Conservation (phyloP, 352 stramenopile species). For the Phytophthora pisi region DNA sequence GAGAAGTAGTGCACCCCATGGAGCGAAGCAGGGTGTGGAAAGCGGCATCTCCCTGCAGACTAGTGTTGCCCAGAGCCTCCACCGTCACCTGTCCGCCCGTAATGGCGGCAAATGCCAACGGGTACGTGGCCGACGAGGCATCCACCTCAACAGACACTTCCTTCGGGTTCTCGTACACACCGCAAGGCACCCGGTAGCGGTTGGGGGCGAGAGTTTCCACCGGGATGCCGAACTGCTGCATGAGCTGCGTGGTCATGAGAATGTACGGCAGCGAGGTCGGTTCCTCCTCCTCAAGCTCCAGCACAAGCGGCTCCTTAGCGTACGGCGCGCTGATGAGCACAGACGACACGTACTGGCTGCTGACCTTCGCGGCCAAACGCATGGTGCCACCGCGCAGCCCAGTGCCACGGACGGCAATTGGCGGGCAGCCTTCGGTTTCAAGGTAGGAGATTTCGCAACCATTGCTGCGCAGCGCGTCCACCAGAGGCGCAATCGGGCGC, state of each 20-base stretch:
- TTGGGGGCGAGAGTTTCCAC: slow-evolving; percentile 91
- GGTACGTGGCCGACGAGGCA: slow-evolving; percentile 96
- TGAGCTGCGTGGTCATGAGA: slow-evolving; percentile 94
- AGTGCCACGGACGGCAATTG: slow-evolving; percentile 76
- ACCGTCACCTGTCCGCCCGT: slow-evolving; percentile 95
- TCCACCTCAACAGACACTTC: slow-evolving; percentile 94
- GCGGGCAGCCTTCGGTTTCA: slow-evolving; percentile 69
- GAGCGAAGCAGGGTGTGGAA: slow-evolving; percentile 90
- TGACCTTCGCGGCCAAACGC: slow-evolving; percentile 93
- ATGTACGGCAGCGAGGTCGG: slow-evolving; percentile 97
- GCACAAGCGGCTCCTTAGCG: slow-evolving; percentile 68
- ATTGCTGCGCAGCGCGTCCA: slow-evolving; percentile 93
- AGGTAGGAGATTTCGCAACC: slow-evolving; percentile 77
- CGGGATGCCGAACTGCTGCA: slow-evolving; percentile 96
- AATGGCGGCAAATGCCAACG: slow-evolving; percentile 96
- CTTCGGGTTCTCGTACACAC: slow-evolving; percentile 73
- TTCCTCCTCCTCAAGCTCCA: slow-evolving; percentile 96
- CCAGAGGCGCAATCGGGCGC: slow-evolving; percentile 95
- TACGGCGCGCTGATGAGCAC: slow-evolving; percentile 96
- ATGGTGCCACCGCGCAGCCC: slow-evolving; percentile 78
- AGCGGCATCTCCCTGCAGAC: slow-evolving; percentile 94
- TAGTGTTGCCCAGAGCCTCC: slow-evolving; percentile 92
- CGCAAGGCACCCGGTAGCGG: slow-evolving; percentile 72
- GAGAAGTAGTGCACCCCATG: slow-evolving; percentile 80
- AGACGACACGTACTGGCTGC: slow-evolving; percentile 96